These are phyloP conservation scores for Yamadazyma sp. DNA, from an alignment of 805 yeast species.

Conservation along the genomic window DNA sequence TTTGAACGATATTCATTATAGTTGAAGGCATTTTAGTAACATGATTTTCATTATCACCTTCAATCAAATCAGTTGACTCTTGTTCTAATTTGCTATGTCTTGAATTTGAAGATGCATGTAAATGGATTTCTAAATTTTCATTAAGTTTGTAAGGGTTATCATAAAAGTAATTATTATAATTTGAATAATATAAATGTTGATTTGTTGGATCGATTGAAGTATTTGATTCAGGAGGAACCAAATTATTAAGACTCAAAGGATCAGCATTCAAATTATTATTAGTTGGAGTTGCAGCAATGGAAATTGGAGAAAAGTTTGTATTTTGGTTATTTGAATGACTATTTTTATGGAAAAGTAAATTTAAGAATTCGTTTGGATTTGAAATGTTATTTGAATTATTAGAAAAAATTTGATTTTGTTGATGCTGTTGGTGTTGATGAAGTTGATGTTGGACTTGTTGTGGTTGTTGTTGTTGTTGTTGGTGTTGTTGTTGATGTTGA, in stretches of 20 bases:
- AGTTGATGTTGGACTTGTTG: constrained; percentile 2
- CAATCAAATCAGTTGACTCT: constrained; percentile 31
- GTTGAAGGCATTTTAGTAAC: constrained; percentile 49
- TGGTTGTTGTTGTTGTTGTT: constrained; percentile 1
- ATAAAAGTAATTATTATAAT: constrained; percentile 36
- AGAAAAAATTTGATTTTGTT: constrained; percentile 5
- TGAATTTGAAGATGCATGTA: constrained; percentile 34
- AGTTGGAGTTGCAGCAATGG: constrained; percentile 6
- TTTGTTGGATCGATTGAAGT: constrained; percentile 29
- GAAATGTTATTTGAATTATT: constrained; percentile 14
- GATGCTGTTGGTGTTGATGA: background rate
- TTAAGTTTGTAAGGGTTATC: constrained; percentile 38
- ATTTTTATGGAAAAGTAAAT: constrained; percentile 51
- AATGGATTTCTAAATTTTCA: constrained; percentile 38
- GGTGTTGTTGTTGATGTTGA: background rate
- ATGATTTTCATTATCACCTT: constrained; percentile 31
- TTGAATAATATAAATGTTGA: constrained; percentile 36
- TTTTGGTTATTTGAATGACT: constrained; percentile 6
- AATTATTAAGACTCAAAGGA: constrained; percentile 6
- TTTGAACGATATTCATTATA: constrained; percentile 49
- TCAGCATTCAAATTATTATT: constrained; percentile 4
- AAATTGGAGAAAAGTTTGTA: constrained; percentile 9
- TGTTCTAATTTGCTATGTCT: constrained; percentile 15
- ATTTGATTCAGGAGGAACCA: constrained; percentile 12
- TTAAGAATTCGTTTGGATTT: constrained; percentile 40